Percentiles rank a stretch among this genome's conserved stretches.
Evolutionary conservation across 1,139 yeast genomes (phyloP).

Genomic region (Magnusiomyces ingens): DNA sequence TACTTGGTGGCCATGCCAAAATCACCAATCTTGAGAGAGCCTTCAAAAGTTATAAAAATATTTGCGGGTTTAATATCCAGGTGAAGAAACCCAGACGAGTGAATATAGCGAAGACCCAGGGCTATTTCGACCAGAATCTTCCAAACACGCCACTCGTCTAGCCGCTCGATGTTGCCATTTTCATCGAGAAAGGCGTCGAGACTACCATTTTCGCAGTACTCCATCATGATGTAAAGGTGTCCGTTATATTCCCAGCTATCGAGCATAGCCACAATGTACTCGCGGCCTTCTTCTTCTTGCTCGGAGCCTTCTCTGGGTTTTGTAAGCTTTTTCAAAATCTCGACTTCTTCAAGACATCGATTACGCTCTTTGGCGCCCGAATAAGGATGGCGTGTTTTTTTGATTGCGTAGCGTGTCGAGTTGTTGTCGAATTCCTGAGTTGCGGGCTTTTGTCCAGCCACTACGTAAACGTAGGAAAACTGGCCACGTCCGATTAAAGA

Average conservation of each 20-base stretch:
- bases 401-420: constrained; percentile 59
- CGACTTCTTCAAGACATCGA: constrained; percentile 52
- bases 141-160: constrained; percentile 98
- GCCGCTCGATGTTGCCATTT: constrained; percentile 63
- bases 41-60: constrained; percentile 89
- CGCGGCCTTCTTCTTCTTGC: constrained; percentile 67
- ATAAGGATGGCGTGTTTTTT: constrained; percentile 60
- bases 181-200: constrained; percentile 73
- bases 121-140: constrained; percentile 79
- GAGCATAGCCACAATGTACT: constrained; percentile 67
- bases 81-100: constrained; percentile 68
- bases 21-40: constrained; percentile 79
- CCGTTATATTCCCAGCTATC: constrained; percentile 82
- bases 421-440: constrained; percentile 11
- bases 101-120: constrained; percentile 73
- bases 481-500: constrained; percentile 76
- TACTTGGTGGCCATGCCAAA: constrained; percentile 68
- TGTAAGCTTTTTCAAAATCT: constrained; percentile 42
- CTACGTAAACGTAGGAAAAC: constrained; percentile 81
- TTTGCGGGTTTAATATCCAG: constrained; percentile 93
- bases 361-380: constrained; percentile 46
- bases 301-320: constrained; percentile 5
- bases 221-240: constrained; percentile 86
- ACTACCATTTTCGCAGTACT: constrained; percentile 91
- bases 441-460: constrained; percentile 39